Evolutionary conservation across 805 yeast genomes (phyloP).

Genomic region (Peterozyma xylosa): DNA sequence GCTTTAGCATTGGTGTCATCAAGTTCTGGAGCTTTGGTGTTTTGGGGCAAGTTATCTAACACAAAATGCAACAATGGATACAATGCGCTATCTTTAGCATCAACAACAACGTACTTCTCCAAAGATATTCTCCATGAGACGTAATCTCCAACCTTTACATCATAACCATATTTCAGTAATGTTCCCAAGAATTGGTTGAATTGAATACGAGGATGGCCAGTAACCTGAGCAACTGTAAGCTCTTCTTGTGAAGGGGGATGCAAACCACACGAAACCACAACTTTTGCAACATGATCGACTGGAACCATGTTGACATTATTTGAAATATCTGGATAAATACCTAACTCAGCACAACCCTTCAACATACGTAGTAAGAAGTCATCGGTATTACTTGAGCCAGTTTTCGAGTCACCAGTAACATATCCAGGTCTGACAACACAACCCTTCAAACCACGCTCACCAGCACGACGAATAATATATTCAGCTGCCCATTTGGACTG

Average conservation of each 20-base stretch:
- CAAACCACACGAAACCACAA: slow-evolving; percentile 76
- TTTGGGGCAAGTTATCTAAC: slow-evolving; percentile 82
- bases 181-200: slow-evolving; percentile 70
- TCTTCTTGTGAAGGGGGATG: slow-evolving; percentile 43
- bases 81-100: slow-evolving; percentile 73
- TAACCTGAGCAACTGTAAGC: slow-evolving; percentile 85
- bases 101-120: slow-evolving; percentile 71
- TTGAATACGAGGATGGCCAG: slow-evolving; percentile 88
- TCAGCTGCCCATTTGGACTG: slow-evolving; percentile 98
- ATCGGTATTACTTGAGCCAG: slow-evolving; percentile 93
- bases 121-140: slow-evolving; percentile 70
- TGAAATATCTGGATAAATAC: slow-evolving; percentile 74
- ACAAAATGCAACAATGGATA: slow-evolving; percentile 94
- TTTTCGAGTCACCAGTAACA: slow-evolving; percentile 75
- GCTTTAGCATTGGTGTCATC: slow-evolving; percentile 78
- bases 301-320: slow-evolving; percentile 95
- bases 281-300: slow-evolving; percentile 95
- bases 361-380: slow-evolving; percentile 92
- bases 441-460: slow-evolving; percentile 80
- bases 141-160: slow-evolving; percentile 55
- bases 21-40: slow-evolving; percentile 91
- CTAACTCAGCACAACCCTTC: slow-evolving; percentile 89
- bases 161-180: slow-evolving; percentile 66
- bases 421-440: slow-evolving; percentile 94
- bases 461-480: slow-evolving; percentile 80